Evolutionary conservation across 2,329 filamentous ascomycete species (phyloP), one percentile per base, ranked within the genome.

Genomic region (Hypoxylon rubiginosum): DNA sequence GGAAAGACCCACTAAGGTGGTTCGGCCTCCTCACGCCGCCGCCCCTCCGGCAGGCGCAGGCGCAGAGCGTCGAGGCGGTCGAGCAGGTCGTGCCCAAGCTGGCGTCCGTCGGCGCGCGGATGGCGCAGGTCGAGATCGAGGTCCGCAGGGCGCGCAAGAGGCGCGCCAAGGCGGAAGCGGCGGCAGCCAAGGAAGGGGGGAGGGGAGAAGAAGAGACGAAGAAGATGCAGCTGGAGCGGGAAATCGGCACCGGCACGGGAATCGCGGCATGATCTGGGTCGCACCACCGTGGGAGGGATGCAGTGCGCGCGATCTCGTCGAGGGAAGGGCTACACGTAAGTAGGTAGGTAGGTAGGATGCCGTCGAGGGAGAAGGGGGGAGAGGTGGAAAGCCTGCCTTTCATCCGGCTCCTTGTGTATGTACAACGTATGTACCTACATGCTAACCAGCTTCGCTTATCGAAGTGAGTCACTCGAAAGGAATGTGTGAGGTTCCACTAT

Each of bases 51-150:
- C 79, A 82, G 21, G 88, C 91, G 1, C 92, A 94, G 76, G 71
- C 74, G 0, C 82, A 85, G 15, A 89, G 91, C 55, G 74, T 87
- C 24, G 74, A 81, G 39, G 83, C 84, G 0, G 82, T 93, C 3
- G 85, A 89, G 58, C 78, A 83, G 0, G 76, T 90, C 3, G 77
- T 94, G 1, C 85, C 88, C 1, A 79, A 79, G 41, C 79, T 93
- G 8, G 84, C 84, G 6, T 84, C 83, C 1, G 77, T 92, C n/a
- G 82, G 84, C 36, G 82, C 82, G 28, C 84, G 88, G 72, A 88
- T 95, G 85, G 82, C 83, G 13, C 79, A 79, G n/a, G 75, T 92
- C 4, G 91, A 94, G 80, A 88, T 90, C 55, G 86, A 91, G 70
- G 88, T 95, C 58, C 83, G 90, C 39, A 82, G 90, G 62, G 86